phyloP scores from a whole-genome alignment of 2,329 filamentous ascomycete species.

The Aspergillus pseudotamarii region DNA sequence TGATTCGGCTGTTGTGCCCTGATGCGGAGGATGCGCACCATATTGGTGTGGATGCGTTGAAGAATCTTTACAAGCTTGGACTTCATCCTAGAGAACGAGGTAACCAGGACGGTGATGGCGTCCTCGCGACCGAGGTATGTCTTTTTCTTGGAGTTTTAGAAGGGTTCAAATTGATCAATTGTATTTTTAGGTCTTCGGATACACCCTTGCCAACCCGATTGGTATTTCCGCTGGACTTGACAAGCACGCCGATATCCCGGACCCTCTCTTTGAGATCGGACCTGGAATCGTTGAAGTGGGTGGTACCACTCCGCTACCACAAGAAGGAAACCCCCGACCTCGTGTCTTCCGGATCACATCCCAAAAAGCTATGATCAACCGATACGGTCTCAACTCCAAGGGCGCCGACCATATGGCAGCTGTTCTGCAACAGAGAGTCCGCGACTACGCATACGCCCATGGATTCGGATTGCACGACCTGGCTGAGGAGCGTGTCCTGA shows the following conservation, averaged over 20 bases:
- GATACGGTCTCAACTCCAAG: slow-evolving; percentile 91
- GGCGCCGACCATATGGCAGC: slow-evolving; percentile 86
- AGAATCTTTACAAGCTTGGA: slow-evolving; percentile 71
- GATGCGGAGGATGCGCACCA: slow-evolving; percentile 86
- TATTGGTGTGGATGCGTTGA: slow-evolving; percentile 70
- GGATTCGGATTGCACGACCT: slow-evolving; percentile 66
- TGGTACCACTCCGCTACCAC: slow-evolving; percentile 83
- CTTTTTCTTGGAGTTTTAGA: neutral
- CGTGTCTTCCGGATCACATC: slow-evolving; percentile 84
- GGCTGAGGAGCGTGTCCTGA: slow-evolving; percentile 71
- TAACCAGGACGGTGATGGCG: slow-evolving; percentile 56
- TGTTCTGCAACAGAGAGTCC: slow-evolving; percentile 74
- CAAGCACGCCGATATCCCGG: slow-evolving; percentile 88
- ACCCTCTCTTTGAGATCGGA: slow-evolving; percentile 80
- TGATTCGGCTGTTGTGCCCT: slow-evolving; percentile 44
- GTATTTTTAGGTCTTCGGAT: slow-evolving; percentile 67
- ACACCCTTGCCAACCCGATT: slow-evolving; percentile 78
- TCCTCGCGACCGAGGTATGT: slow-evolving; percentile 56
- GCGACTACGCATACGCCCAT: slow-evolving; percentile 71
- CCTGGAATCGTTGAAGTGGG: slow-evolving; percentile 89
- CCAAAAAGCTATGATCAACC: slow-evolving; percentile 87
- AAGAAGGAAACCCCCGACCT: slow-evolving; percentile 83
- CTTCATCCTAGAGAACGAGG: slow-evolving; percentile 82
- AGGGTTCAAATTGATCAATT: neutral
- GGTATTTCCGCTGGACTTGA: slow-evolving; percentile 95